A percentile compares a stretch with the other conserved stretches of the same genome.
These are phyloP conservation scores for Candida nemodendra DNA, from an alignment of 805 yeast genomes.

Conservation along the genomic window DNA sequence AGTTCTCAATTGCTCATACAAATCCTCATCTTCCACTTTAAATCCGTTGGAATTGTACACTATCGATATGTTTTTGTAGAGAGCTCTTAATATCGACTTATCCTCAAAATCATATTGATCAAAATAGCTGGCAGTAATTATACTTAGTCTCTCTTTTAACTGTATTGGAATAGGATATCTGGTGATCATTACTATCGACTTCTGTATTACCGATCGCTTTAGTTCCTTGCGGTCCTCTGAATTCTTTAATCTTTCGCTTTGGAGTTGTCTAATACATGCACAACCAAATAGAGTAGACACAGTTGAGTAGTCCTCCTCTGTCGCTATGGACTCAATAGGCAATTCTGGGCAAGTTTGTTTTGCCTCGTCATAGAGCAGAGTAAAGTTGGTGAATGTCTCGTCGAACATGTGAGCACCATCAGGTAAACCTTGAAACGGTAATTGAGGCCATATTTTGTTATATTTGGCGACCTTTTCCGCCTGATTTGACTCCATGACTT, in stretches of 20 bases:
- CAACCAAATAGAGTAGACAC: constrained; percentile 87
- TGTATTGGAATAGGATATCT: constrained; percentile 86
- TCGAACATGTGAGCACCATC: constrained; percentile 94
- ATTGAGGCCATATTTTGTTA: constrained; percentile 66
- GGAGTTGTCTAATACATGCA: constrained; percentile 85
- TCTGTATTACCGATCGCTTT: constrained; percentile 80
- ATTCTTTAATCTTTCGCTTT: constrained; percentile 50
- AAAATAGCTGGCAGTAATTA: constrained; percentile 84
- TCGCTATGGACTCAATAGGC: constrained; percentile 32
- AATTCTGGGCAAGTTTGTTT: constrained; percentile 45
- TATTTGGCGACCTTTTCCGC: constrained; percentile 30
- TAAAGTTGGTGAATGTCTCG: constrained; percentile 90
- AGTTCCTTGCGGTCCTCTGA: constrained; percentile 30
- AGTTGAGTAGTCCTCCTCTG: constrained; percentile 21
- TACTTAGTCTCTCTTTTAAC: constrained; percentile 84
- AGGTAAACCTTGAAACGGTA: constrained; percentile 94
- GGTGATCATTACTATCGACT: constrained; percentile 78
- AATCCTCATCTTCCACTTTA: constrained; percentile 31
- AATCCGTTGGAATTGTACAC: constrained; percentile 36
- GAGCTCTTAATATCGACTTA: constrained; percentile 59
- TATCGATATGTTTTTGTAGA: constrained; percentile 63
- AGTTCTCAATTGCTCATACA: constrained; percentile 21
- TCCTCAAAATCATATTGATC: constrained; percentile 77
- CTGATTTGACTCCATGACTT: constrained; percentile 34
- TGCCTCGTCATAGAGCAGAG: constrained; percentile 67